Base-by-base conservation (phyloP, 176 grass and related monocot genomes). In the Juncus effusus region DNA sequence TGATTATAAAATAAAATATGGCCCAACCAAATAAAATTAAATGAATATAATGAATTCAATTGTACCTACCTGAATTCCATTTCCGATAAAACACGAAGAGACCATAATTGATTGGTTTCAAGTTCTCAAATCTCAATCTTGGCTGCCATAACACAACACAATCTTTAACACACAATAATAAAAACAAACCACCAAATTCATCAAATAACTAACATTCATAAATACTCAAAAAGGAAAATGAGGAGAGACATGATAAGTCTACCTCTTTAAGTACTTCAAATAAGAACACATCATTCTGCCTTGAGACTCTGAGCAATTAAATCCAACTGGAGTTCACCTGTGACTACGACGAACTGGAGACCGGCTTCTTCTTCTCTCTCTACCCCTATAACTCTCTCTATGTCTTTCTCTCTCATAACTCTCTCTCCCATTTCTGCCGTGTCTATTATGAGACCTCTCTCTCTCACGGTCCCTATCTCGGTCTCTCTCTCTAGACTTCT, bases 61-160 rank as follows among this genome's bases (percentile, higher is more conserved):
- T 6, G 70, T 85, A 88, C 92, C 92, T 88, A 91, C 92, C 92
- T 88, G 80, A 75, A 82, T 81, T 80, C 59, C 40, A 74, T 73
- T 82, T 69, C 85, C 77, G 83, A 96, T 87, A 75, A 80, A 73
- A 69, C 77, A 90, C 54, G 67, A 59, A 72, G 50, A 65, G 82
- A 49, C 80, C 69, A 85, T 88, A 83, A 84, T 85, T 91, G 79
- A 84, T 83, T 91, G 79, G 83, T 56, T 72, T 72, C 54, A 72
- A 72, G 68, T 72, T 72, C 14, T 72, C 69, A 72, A 72, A 57
- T 72, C 14, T 72, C 69, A 72, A 72, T 40, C 69, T 56, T 54
- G 76, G 82, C 87, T 96, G 92, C 79, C 90, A 83, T 72, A 85
- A 80, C 54, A 96, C 62, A 85, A 39, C 66, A 91, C 19, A 84